These are phyloP conservation scores for Ascodesmis nigricans DNA, from an alignment of 495 filamentous ascomycete species.

Conservation along the genomic window DNA sequence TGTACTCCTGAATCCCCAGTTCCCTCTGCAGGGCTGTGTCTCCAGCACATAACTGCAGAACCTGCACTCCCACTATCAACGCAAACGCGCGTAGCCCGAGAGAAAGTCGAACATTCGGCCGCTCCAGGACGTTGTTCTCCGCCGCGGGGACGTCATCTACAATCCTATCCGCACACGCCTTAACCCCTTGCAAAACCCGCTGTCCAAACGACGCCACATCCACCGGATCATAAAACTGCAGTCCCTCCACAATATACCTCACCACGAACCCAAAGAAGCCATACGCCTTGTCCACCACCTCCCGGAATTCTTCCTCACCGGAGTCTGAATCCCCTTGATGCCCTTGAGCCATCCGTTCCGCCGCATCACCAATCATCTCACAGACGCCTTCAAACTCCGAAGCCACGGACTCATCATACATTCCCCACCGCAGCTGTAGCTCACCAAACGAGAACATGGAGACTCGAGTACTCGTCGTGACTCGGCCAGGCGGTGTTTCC, in stretches of 20 bases:
- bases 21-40: constrained; percentile 19
- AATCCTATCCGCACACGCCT: too few species aligned
- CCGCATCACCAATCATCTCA: constrained; percentile 26
- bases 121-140: too few species aligned
- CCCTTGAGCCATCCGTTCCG: constrained; percentile 22
- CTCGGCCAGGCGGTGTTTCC: constrained; percentile 16
- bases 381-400: constrained; percentile 35
- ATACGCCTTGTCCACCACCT: constrained; percentile 11
- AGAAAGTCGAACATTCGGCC: constrained; percentile 6
- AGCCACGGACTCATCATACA: constrained; percentile 46
- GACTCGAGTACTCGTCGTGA: constrained; percentile 22
- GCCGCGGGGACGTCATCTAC: too few species aligned
- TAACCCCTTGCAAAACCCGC: constrained; percentile 22
- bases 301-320: constrained; percentile 3
- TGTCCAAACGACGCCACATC: constrained; percentile 17
- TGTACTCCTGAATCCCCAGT: constrained; percentile 25
- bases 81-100: constrained; percentile 12
- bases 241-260: constrained; percentile 12
- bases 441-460: constrained; percentile 28
- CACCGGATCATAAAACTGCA: constrained; percentile 14
- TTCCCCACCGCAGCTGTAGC: constrained; percentile 36
- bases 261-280: constrained; percentile 15
- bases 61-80: constrained; percentile 13
- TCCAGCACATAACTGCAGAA: constrained; percentile 16
- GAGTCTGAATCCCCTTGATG: constrained; percentile 5